phyloP scores from a whole-genome alignment of 305 asterid species.

The Lippia alba region DNA sequence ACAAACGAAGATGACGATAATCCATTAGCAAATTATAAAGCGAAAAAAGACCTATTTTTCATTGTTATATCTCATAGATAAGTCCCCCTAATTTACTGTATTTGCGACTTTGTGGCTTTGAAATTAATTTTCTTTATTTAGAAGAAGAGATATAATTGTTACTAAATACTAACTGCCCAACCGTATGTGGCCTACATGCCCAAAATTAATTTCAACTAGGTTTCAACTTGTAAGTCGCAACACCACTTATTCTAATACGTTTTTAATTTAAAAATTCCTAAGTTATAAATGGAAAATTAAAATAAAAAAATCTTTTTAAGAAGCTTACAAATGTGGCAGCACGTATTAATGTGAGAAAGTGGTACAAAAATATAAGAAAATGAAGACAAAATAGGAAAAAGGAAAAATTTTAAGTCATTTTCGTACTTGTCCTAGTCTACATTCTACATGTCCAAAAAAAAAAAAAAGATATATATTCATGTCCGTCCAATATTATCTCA shows the following conservation, averaged over 20 bases:
- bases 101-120: not conserved
- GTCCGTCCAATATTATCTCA: not conserved
- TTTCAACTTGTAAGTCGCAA: not conserved
- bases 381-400: not conserved
- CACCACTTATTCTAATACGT: no score
- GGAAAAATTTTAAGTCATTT: slow-evolving; percentile 11
- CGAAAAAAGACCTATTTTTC: no score
- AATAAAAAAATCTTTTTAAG: no score
- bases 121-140: not conserved
- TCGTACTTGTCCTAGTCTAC: slow-evolving; percentile 10
- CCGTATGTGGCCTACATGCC: not conserved
- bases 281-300: no score
- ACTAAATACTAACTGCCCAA: no score
- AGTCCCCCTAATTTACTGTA: no score
- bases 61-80: no score
- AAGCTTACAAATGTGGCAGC: no score
- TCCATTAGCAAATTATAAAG: no score
- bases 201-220: slow-evolving; percentile 10
- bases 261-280: no score
- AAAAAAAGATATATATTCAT: not conserved
- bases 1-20: no score
- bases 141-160: not conserved
- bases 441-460: not conserved
- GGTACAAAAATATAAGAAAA: not conserved
- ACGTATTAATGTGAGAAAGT: no score